A percentile compares a stretch with the other conserved stretches of the same genome.
phyloP scores from a whole-genome alignment of 306 rosid genomes.

The Castanea sativa region DNA sequence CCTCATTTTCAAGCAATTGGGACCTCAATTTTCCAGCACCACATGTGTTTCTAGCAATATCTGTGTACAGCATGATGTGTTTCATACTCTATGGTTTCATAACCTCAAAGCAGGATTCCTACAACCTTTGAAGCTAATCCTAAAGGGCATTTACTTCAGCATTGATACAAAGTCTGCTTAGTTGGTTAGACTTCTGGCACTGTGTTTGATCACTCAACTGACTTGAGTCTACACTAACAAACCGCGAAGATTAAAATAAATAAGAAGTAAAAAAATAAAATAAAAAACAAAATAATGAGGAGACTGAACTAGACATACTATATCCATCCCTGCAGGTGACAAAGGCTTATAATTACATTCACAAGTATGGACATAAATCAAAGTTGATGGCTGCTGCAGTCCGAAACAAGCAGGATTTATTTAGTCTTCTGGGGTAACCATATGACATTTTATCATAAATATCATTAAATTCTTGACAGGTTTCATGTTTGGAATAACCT shows the following conservation, averaged over 20 bases:
- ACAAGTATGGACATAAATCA: slow-evolving; percentile 86
- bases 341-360: slow-evolving; percentile 90
- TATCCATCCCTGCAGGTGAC: slow-evolving; percentile 58
- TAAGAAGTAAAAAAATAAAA: too few species aligned
- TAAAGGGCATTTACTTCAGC: neutral
- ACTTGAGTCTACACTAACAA: neutral
- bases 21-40: neutral
- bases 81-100: neutral
- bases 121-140: slow-evolving; percentile 11
- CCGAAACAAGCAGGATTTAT: slow-evolving; percentile 92
- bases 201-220: slow-evolving; percentile 3
- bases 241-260: neutral
- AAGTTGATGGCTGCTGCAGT: slow-evolving; percentile 99
- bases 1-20: neutral
- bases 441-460: slow-evolving; percentile 15
- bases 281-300: neutral
- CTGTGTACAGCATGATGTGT: neutral
- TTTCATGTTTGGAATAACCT: slow-evolving; percentile 16
- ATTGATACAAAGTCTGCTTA: slow-evolving; percentile 4
- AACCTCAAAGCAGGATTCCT: neutral
- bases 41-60: neutral
- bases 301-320: slow-evolving; percentile 3
- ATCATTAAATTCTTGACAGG: slow-evolving; percentile 12
- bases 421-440: slow-evolving; percentile 89
- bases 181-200: slow-evolving; percentile 23